Evolutionary conservation across 768 basidiomycete species (phyloP).

Genomic region (Rhizopogon roseolus): DNA sequence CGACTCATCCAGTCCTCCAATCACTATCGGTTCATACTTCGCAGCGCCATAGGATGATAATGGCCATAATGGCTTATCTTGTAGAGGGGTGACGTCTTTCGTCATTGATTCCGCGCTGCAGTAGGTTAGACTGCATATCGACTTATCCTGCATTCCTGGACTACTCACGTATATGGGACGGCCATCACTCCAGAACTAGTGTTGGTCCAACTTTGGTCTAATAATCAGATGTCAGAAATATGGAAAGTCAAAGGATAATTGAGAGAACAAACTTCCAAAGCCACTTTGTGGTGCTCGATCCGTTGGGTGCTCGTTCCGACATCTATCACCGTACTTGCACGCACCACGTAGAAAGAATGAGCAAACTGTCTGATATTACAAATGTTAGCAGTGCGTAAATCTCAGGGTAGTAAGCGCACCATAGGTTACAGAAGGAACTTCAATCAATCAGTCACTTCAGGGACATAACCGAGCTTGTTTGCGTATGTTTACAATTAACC

Average conservation of each 20-base stretch:
- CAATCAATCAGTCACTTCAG: too few species aligned
- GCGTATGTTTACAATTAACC: slow-evolving; percentile 8
- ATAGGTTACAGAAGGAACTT: background rate
- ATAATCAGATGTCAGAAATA: slow-evolving; percentile 7
- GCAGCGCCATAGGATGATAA: slow-evolving; percentile 74
- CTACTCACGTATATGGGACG: slow-evolving; percentile 37
- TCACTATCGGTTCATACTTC: slow-evolving; percentile 65
- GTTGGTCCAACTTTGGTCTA: slow-evolving; percentile 39
- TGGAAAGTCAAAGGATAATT: slow-evolving; percentile 1
- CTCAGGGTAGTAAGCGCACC: background rate
- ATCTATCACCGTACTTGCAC: slow-evolving; percentile 62
- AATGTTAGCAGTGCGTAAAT: background rate
- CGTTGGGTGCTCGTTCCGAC: slow-evolving; percentile 61
- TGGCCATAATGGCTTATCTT: slow-evolving; percentile 76
- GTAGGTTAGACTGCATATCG: background rate
- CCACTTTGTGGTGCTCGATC: slow-evolving; percentile 26
- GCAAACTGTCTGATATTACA: slow-evolving; percentile 45
- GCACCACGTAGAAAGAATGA: slow-evolving; percentile 56
- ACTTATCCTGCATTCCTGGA: background rate
- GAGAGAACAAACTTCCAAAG: slow-evolving; percentile 48
- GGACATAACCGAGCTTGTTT: slow-evolving; percentile 2
- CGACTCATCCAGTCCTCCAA: slow-evolving; percentile 66
- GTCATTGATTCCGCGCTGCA: slow-evolving; percentile 56
- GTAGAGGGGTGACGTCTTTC: slow-evolving; percentile 53
- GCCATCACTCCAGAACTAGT: slow-evolving; percentile 18